Base-by-base conservation (phyloP, 2,329 filamentous ascomycete species). In the Fusarium dlaminii region DNA sequence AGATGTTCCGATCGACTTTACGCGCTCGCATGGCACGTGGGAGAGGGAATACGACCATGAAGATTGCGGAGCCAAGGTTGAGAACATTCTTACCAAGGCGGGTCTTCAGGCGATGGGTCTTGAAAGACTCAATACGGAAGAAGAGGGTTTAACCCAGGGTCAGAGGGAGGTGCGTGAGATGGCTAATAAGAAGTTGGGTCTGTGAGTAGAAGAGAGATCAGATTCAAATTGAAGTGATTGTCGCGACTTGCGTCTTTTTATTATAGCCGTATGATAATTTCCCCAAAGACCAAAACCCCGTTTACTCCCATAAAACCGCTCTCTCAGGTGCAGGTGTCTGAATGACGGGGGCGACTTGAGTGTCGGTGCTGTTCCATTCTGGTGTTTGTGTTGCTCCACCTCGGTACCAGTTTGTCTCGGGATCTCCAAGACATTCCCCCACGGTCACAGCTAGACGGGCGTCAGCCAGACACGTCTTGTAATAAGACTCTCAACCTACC, bases 371-470 rank as follows among this genome's bases (percentile, higher is more conserved):
- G 5, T 70, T 70, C 59, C 58, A 42, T 29, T 34, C 40, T 11
- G 40, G 22, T n/a, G 52, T 34, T 15, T 54, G 40, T 17, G 46
- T 13, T 9, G 14, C 59, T 39, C 22, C 59, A 15, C 27, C n/a
- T 32, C 40, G 30, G n/a, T 70, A 70, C 67, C 67, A 70, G 10
- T 70, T 70, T 36, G 59, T 15, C 45, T 70, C 66, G 27, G 66
- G 66, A 52, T 70, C 66, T 22, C 67, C 67, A 20, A 70, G 67
- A 49, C 67, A 70, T 42, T 70, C 67, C 6, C 67, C 67, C 4
- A 70, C 66, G 5, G 67, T 70, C 1, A 70, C 67, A 20, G 59
- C 67, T 70, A 6, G 4, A 29, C 0, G 5, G 17, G 0, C 0
- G 12, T 46, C 1, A 42, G 20, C 5, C 2, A 43, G 20, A n/a